Evolutionary conservation across 768 basidiomycete genomes (phyloP).

Genomic region (Kwoniella europaea): DNA sequence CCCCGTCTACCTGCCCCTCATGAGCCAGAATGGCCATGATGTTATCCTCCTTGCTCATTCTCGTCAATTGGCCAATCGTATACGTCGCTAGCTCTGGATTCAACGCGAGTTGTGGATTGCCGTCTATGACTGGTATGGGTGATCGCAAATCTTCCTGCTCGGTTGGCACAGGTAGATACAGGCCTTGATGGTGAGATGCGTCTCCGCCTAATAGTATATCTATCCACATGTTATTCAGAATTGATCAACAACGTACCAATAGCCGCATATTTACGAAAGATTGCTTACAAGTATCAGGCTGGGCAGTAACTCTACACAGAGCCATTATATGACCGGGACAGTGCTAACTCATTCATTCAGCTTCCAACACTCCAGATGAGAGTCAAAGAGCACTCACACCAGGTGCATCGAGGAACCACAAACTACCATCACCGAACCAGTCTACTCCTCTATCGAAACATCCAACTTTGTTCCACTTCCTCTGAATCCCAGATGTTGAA

Average conservation of each 20-base stretch:
- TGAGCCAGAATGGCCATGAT: constrained; percentile 48
- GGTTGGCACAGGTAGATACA: constrained; percentile 40
- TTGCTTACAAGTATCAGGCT: constrained; percentile 40
- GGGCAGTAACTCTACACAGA: constrained; percentile 36
- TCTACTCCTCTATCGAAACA: constrained; percentile 38
- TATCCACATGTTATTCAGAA: background rate
- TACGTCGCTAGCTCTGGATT: constrained; percentile 27
- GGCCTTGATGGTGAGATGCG: constrained; percentile 37
- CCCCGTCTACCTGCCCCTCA: constrained; percentile 34
- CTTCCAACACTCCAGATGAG: too few relatives aligned
- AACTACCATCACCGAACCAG: constrained; percentile 45
- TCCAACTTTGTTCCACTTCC: constrained; percentile 32
- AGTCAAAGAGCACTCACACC: constrained; percentile 31
- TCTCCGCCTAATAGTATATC: constrained; percentile 45
- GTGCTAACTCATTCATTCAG: constrained; percentile 22
- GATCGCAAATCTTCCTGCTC: constrained; percentile 14
- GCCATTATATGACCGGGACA: constrained; percentile 40
- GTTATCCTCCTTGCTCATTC: constrained; percentile 40
- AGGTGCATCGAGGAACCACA: constrained; percentile 41
- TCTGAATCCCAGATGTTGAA: background rate
- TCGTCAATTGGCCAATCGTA: constrained; percentile 33
- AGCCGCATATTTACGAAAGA: background rate
- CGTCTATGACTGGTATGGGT: constrained; percentile 28
- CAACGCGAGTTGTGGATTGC: constrained; percentile 25
- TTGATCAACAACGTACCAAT: too few relatives aligned